Evolutionary conservation across 345 rosid genomes (phyloP), one percentile per base, ranked within the genome.

Genomic region (Viola odorata): DNA sequence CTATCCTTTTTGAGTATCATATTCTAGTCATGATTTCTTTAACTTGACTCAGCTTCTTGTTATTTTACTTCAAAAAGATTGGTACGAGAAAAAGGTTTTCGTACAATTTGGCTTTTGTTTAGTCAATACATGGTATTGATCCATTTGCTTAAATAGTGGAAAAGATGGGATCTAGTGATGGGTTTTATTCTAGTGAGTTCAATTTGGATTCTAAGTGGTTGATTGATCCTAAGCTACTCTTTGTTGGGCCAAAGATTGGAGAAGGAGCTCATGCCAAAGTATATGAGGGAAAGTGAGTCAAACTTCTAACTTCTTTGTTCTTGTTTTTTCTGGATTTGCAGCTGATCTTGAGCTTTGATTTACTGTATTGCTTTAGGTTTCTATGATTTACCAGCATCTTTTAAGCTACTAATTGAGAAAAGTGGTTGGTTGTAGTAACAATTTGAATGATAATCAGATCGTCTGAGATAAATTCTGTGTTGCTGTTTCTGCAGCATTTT

Each of bases 251-350:
- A 5, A 90, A 88, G 85, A 85, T 94, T 79, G 97, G 97, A 39
- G 99, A 94, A 71, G 97, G 99, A 53, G 96, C 97, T 68, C 97
- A 91, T 85, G 97, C 97, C 71, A 90, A 94, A 79, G 97, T 94
- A 5, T 94, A 94, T 6, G 96, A 94, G 74, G 99, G 96, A 69
- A 94, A 88, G 97, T 94, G 81, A 86, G 99, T 88, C 69, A 61
- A 69, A 47, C 45, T 45, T 23, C 55, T 71, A 10, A 16, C 41
- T 44, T 55, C 47, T 53, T 58, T 12, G 53, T 40, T 50, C 76
- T 70, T 37, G 50, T 5, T 57, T 41, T 17, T 23, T 23, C 32
- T 8, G 48, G 8, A 8, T 45, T 64, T 62, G 32, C 55, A 9
- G 17, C 36, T 23, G 32, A 23, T 61, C 13, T 62, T 61, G 45